Percentiles rank a stretch among this genome's conserved stretches.
phyloP scores from a whole-genome alignment of 2,329 filamentous ascomycete genomes.

The Sporothrix variecibatus region DNA sequence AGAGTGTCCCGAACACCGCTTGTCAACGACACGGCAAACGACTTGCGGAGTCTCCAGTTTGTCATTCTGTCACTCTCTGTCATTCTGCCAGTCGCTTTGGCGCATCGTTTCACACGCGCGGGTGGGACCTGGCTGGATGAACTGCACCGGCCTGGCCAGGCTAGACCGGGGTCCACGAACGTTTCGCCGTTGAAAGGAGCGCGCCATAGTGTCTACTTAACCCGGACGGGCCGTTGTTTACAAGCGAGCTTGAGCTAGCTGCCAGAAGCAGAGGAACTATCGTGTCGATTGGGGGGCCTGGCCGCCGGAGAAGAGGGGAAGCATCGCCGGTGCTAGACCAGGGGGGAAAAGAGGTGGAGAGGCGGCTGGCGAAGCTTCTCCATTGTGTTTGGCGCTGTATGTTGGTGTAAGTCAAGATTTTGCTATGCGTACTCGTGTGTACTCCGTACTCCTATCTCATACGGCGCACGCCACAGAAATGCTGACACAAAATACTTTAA shows the following conservation, averaged over 20 bases:
- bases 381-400: background rate
- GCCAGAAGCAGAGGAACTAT: background rate
- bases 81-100: background rate
- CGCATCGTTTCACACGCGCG: conserved; percentile 5
- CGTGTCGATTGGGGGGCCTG: background rate
- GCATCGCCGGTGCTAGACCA: conserved; percentile 1
- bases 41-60: background rate
- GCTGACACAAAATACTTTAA: background rate
- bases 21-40: background rate
- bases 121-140: conserved; percentile 1
- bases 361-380: background rate
- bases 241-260: conserved; percentile 2
- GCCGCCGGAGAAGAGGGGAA: conserved; percentile 15
- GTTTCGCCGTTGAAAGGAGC: background rate
- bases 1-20: background rate
- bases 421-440: too few species aligned
- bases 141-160: background rate
- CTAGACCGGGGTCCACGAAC: conserved; percentile 4
- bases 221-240: conserved; percentile 11
- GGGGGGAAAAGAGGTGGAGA: background rate
- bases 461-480: background rate
- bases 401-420: background rate
- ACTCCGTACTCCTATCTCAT: background rate
- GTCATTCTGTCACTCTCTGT: background rate
- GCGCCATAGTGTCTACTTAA: background rate